phyloP scores from a whole-genome alignment of 164 flowering plant species.

The Platanus orientalis region DNA sequence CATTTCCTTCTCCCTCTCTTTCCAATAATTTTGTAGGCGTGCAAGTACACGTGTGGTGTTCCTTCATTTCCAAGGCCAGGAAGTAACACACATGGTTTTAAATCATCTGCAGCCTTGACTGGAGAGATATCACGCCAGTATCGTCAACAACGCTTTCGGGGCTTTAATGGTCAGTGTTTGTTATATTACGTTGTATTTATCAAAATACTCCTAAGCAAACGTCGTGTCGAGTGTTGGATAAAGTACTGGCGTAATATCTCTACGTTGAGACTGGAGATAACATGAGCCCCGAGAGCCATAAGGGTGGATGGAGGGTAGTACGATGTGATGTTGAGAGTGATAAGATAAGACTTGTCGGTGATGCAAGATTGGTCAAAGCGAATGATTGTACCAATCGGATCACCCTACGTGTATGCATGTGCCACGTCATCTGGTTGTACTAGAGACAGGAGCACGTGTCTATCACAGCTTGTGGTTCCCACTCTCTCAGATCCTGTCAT shows the following conservation, averaged over 20 bases:
- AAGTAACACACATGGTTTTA: too few relatives aligned
- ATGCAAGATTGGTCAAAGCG: slow-evolving; percentile 17
- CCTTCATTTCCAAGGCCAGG: background rate
- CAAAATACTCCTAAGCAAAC: too few relatives aligned
- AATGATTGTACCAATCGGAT: slow-evolving; percentile 12
- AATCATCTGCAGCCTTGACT: too few relatives aligned
- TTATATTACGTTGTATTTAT: background rate
- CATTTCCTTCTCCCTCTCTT: slow-evolving; percentile 4
- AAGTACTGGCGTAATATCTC: too few relatives aligned
- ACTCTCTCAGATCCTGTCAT: too few relatives aligned
- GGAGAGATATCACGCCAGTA: too few relatives aligned
- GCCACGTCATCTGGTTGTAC: background rate
- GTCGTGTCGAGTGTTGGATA: too few relatives aligned
- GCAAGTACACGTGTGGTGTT: slow-evolving; percentile 11
- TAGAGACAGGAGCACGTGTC: too few relatives aligned
- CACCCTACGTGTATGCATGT: background rate
- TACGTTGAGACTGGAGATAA: too few relatives aligned
- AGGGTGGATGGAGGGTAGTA: background rate
- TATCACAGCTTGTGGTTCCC: too few relatives aligned
- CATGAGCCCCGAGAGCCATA: slow-evolving; percentile 1
- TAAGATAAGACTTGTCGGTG: slow-evolving; percentile 14
- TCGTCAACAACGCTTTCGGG: too few relatives aligned
- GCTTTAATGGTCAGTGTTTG: too few relatives aligned
- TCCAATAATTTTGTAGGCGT: slow-evolving; percentile 5
- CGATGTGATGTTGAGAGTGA: slow-evolving; percentile 8